Evolutionary conservation across 306 rosid species (phyloP), one percentile per base, ranked within the genome.

Genomic region (Vicia faba): DNA sequence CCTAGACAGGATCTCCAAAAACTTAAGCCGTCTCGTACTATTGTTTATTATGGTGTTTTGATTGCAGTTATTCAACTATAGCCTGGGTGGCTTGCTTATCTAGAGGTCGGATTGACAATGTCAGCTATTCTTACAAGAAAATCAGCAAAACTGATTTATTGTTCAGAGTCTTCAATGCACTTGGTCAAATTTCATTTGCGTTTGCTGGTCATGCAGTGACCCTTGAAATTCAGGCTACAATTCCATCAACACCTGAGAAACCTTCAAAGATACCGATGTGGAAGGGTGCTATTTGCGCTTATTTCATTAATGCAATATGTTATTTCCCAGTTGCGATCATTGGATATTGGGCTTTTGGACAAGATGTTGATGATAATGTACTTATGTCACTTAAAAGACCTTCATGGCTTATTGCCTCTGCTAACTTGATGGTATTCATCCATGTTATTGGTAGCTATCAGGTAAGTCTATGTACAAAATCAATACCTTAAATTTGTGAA

Each of bases 371-470:
- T 33, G 97, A 91, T 23, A 89, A 91, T 61, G 85, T 91, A 49
- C 84, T 91, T 10, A 53, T 82, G 75, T 78, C 79, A 51, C 95
- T 91, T n/a, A 75, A 84, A 62, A 86, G 54, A 68, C 95, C 97
- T 44, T 46, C 78, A 1, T 88, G 97, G 97, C 96, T 91, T 49
- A 88, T 85, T 70, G 97, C 96, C 26, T 82, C 97, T 46, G 97
- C 97, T 63, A 88, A 91, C 77, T 78, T 91, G 59, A 88, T 91
- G 98, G 96, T 92, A 9, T 89, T 92, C 53, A 46, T 89, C 60
- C 98, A 92, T 64, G 95, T 92, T 19, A 83, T 92, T 68, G 98
- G 98, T 53, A 89, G 96, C 84, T 92, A 89, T 70, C 96, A 92
- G 96, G 96, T 91, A 56, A 8, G 4, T 88, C 16, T n/a, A 3